Evolutionary conservation across 1,284 basidiomycete species (phyloP).

Genomic region (Ustilago tritici): DNA sequence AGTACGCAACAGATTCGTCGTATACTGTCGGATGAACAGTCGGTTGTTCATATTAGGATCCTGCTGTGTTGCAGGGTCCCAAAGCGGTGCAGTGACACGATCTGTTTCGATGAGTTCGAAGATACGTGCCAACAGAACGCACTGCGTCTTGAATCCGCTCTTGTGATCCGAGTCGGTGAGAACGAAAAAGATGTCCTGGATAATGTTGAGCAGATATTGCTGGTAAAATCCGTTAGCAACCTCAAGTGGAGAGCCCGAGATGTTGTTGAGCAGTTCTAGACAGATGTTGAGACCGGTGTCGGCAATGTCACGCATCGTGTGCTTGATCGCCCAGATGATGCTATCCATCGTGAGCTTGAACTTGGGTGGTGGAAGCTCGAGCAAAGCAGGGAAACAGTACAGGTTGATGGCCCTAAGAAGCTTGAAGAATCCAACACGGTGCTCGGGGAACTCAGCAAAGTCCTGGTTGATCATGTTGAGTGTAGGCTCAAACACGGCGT

Average conservation of each 20-base stretch:
- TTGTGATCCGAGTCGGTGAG: slow-evolving; percentile 98
- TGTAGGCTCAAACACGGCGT: slow-evolving; percentile 97
- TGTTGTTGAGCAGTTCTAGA: slow-evolving; percentile 95
- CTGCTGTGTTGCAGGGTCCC: slow-evolving; percentile 79
- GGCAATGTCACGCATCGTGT: slow-evolving; percentile 98
- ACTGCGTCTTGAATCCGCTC: slow-evolving; percentile 75
- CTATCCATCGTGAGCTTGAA: slow-evolving; percentile 99
- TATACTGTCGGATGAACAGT: slow-evolving; percentile 87
- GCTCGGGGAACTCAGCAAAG: slow-evolving; percentile 97
- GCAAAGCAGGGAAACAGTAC: slow-evolving; percentile 95
- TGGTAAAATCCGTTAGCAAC: slow-evolving; percentile 87
- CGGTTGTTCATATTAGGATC: slow-evolving; percentile 85
- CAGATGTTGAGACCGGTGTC: slow-evolving; percentile 87
- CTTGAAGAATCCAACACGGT: slow-evolving; percentile 97
- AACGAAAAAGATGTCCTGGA: slow-evolving; percentile 97
- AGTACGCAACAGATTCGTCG: slow-evolving; percentile 76
- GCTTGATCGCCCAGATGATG: slow-evolving; percentile 99
- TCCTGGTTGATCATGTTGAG: slow-evolving; percentile 99
- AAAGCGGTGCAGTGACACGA: slow-evolving; percentile 85
- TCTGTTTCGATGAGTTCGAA: slow-evolving; percentile 92
- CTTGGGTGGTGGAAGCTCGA: slow-evolving; percentile 87
- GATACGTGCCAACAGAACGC: slow-evolving; percentile 79
- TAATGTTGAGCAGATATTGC: slow-evolving; percentile 90
- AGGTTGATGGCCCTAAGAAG: slow-evolving; percentile 91
- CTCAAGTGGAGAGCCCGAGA: slow-evolving; percentile 81